Conservation (phyloP, 495 filamentous ascomycete species). For the Penicillium bovifimosum region DNA sequence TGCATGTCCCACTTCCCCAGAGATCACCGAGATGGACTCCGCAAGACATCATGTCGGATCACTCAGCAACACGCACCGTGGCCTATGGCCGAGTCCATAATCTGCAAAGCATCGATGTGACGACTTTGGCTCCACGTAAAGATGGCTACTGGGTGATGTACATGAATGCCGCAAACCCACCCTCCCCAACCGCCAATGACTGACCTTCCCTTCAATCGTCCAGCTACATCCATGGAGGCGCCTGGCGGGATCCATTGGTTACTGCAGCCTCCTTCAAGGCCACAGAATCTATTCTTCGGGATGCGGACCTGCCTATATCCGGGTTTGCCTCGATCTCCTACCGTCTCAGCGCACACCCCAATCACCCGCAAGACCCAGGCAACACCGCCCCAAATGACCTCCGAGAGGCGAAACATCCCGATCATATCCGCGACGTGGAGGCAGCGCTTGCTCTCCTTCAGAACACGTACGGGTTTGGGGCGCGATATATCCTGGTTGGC, state of each 20-base stretch:
- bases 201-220: background rate
- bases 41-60: conserved; percentile 7
- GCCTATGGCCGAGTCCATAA: conserved; percentile 26
- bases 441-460: conserved; percentile 58
- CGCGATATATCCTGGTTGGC: conserved; percentile 61
- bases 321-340: conserved; percentile 74
- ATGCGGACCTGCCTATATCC: conserved; percentile 38
- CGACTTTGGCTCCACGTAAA: conserved; percentile 17
- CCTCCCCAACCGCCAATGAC: background rate
- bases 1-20: conserved; percentile 8
- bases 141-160: conserved; percentile 47
- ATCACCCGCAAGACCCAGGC: conserved; percentile 46
- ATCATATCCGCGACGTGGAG: conserved; percentile 67
- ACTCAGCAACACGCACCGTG: conserved; percentile 19
- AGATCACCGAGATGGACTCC: conserved; percentile 1
- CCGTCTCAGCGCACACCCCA: conserved; percentile 69
- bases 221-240: conserved; percentile 83
- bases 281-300: conserved; percentile 41
- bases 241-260: conserved; percentile 73
- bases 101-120: conserved; percentile 32
- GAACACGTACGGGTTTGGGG: conserved; percentile 43
- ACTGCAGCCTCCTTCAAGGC: conserved; percentile 47
- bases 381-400: conserved; percentile 31
- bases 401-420: conserved; percentile 58
- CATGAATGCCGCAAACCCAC: background rate